A percentile compares a stretch with the other conserved stretches of the same genome.
These are phyloP conservation scores for Coprinellus micaceus DNA, from an alignment of 768 basidiomycete genomes.

Conservation along the genomic window DNA sequence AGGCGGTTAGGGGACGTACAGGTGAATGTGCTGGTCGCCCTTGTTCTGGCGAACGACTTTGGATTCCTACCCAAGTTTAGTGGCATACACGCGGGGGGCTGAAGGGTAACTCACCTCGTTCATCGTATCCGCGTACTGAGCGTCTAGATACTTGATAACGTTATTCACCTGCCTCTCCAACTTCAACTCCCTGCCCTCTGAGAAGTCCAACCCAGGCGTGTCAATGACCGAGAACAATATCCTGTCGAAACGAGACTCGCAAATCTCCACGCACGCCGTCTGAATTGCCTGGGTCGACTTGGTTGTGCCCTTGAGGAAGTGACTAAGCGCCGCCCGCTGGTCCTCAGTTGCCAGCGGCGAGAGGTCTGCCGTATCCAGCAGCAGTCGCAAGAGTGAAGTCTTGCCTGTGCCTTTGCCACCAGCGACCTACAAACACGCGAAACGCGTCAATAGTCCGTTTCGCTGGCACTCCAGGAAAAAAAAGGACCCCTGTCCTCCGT, in stretches of 20 bases:
- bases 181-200: slow-evolving; percentile 66
- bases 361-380: slow-evolving; percentile 82
- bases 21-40: slow-evolving; percentile 86
- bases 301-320: slow-evolving; percentile 58
- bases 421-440: slow-evolving; percentile 51
- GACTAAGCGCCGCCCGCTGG: slow-evolving; percentile 61
- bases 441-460: slow-evolving; percentile 3
- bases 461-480: background rate
- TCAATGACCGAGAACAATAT: slow-evolving; percentile 79
- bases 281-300: slow-evolving; percentile 62
- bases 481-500: background rate
- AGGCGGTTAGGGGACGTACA: slow-evolving; percentile 46
- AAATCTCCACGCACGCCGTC: slow-evolving; percentile 74
- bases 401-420: slow-evolving; percentile 82
- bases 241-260: slow-evolving; percentile 79
- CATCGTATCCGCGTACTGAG: slow-evolving; percentile 83
- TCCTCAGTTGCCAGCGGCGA: slow-evolving; percentile 74
- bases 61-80: slow-evolving; percentile 55
- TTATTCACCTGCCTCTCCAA: slow-evolving; percentile 75
- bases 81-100: background rate
- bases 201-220: slow-evolving; percentile 81
- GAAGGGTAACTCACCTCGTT: slow-evolving; percentile 56
- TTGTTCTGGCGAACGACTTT: slow-evolving; percentile 85
- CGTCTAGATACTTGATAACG: slow-evolving; percentile 75
- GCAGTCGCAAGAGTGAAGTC: slow-evolving; percentile 73